phyloP scores from a whole-genome alignment of 805 yeast genomes.

The Teunomyces pallodes region DNA sequence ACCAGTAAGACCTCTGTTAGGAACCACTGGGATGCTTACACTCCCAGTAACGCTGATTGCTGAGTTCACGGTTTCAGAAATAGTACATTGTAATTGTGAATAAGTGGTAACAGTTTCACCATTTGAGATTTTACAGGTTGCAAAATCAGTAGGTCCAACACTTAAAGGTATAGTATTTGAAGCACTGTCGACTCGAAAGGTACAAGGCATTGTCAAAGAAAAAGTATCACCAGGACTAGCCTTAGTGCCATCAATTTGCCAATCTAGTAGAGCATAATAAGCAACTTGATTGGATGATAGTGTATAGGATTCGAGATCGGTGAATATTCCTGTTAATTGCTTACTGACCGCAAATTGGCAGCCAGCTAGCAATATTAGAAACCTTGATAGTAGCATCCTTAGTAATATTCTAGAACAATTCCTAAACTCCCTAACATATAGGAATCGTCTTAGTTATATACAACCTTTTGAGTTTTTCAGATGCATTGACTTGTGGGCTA shows the following conservation, averaged over 20 bases:
- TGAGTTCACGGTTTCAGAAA: conserved; percentile 10
- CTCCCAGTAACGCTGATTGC: conserved; percentile 17
- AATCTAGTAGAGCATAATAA: conserved; percentile 19
- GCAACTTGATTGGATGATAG: conserved; percentile 2
- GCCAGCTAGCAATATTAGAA: background rate
- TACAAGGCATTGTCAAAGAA: conserved; percentile 24
- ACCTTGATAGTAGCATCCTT: background rate
- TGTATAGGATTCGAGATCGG: conserved; percentile 11
- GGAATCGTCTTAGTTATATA: background rate
- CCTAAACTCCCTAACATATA: background rate
- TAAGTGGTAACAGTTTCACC: conserved; percentile 8
- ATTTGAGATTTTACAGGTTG: conserved; percentile 8
- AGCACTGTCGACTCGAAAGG: conserved; percentile 18
- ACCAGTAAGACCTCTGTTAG: conserved; percentile 18
- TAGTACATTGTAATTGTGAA: conserved; percentile 17
- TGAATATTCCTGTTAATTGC: conserved; percentile 17
- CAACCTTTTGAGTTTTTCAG: background rate
- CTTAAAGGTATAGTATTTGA: conserved; percentile 9
- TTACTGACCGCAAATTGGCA: conserved; percentile 3
- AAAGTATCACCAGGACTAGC: conserved; percentile 27
- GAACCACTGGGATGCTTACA: conserved; percentile 11
- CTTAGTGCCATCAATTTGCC: conserved; percentile 16
- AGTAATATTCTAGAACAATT: background rate
- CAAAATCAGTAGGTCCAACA: conserved; percentile 6
- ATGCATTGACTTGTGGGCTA: background rate